Percentiles rank a stretch among this genome's conserved stretches.
These are phyloP conservation scores for Cystofilobasidium bisporidii DNA, from an alignment of 768 basidiomycete species.

Conservation along the genomic window DNA sequence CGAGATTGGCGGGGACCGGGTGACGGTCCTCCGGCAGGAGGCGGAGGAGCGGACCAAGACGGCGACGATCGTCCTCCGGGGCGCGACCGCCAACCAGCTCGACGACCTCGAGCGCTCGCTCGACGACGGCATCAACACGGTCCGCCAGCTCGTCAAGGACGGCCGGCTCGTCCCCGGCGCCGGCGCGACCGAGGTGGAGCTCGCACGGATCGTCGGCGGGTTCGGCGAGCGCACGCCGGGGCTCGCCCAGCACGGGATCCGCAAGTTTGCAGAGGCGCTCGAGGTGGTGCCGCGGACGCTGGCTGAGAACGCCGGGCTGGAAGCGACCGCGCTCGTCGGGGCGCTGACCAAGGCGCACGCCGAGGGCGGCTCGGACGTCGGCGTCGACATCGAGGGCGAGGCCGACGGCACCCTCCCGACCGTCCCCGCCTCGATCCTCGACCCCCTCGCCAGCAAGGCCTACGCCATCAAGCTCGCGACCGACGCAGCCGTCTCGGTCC, in stretches of 20 bases:
- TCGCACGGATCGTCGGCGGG: conserved; percentile 69
- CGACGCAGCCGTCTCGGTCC: conserved; percentile 78
- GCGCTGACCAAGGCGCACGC: conserved; percentile 83
- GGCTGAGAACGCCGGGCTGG: conserved; percentile 84
- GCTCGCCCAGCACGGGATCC: conserved; percentile 84
- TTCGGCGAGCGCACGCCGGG: conserved; percentile 85
- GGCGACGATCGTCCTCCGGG: conserved; percentile 87
- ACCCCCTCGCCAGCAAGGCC: conserved; percentile 77
- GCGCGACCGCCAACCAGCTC: conserved; percentile 84
- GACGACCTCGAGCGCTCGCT: conserved; percentile 95
- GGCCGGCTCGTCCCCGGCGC: conserved; percentile 83
- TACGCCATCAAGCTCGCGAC: conserved; percentile 88
- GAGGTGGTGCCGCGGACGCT: conserved; percentile 87
- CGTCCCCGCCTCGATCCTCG: conserved; percentile 53
- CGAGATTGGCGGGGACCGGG: conserved; percentile 95
- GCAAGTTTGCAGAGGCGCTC: conserved; percentile 74
- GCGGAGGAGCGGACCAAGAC: conserved; percentile 67
- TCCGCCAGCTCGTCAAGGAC: conserved; percentile 86
- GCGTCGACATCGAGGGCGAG: conserved; percentile 64
- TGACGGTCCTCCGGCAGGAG: conserved; percentile 87
- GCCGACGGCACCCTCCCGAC: conserved; percentile 55
- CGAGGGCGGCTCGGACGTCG: conserved; percentile 41
- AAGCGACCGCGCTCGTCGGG: conserved; percentile 85
- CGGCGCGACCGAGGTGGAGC: conserved; percentile 85
- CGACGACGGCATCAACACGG: conserved; percentile 93